Conservation (phyloP, 2,329 filamentous ascomycete species). For the Claviceps africana region DNA sequence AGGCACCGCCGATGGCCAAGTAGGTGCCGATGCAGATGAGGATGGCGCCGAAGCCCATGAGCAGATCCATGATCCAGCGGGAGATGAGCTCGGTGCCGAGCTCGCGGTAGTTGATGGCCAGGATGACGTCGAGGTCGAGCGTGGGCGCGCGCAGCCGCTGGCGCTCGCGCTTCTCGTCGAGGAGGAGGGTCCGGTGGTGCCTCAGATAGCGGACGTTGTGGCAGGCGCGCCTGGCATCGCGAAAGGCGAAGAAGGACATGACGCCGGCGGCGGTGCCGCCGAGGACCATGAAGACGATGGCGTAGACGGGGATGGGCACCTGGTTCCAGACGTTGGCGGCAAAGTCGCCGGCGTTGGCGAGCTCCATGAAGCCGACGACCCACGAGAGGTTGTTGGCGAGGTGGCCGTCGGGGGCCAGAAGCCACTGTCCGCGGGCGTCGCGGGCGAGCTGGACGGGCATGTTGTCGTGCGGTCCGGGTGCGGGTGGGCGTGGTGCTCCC, state of each 20-base stretch:
- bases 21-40: slow-evolving; percentile 37
- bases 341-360: slow-evolving; percentile 42
- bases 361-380: slow-evolving; percentile 35
- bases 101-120: slow-evolving; percentile 33
- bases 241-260: slow-evolving; percentile 30
- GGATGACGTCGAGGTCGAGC: slow-evolving; percentile 19
- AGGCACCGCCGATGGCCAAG: slow-evolving; percentile 37
- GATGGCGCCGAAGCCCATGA: slow-evolving; percentile 35
- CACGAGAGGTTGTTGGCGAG: slow-evolving; percentile 17
- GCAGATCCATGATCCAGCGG: slow-evolving; percentile 34
- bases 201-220: slow-evolving; percentile 31
- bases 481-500: too few relatives aligned
- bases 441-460: too few relatives aligned
- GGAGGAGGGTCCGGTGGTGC: slow-evolving; percentile 23
- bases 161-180: slow-evolving; percentile 8
- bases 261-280: slow-evolving; percentile 33
- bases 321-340: slow-evolving; percentile 44
- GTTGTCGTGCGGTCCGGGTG: too few relatives aligned
- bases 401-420: slow-evolving; percentile 8
- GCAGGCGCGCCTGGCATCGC: slow-evolving; percentile 29
- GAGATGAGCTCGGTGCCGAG: slow-evolving; percentile 36
- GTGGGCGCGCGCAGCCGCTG: slow-evolving; percentile 2
- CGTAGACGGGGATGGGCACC: slow-evolving; percentile 33
- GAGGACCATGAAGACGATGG: slow-evolving; percentile 36
- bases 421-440: too few relatives aligned